Percentiles rank a stretch among this genome's conserved stretches.
Evolutionary conservation across 73 alveolate species (phyloP).

Genomic region (Uronychia binucleata): DNA sequence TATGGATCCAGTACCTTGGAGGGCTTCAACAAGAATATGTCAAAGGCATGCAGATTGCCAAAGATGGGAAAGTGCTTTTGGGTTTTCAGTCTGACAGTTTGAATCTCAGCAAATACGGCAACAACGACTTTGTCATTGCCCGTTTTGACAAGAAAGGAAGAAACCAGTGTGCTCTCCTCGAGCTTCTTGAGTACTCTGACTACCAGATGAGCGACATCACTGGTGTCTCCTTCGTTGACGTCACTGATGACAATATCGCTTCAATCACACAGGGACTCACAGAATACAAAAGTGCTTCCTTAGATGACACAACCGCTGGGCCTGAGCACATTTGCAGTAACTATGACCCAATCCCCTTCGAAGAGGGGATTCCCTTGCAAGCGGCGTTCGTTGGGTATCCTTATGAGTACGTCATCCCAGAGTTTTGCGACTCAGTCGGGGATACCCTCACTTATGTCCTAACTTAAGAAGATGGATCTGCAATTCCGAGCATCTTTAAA

Average conservation of each 20-base stretch:
- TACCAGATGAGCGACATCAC: not conserved
- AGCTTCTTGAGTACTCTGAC: not conserved
- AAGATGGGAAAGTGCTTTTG: not conserved
- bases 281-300: not conserved
- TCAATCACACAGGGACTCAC: not conserved
- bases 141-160: constrained; percentile 14
- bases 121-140: not conserved
- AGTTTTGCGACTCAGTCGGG: constrained; percentile 18
- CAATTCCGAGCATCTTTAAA: not conserved
- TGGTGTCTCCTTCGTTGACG: not conserved
- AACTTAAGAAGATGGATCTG: not conserved
- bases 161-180: constrained; percentile 11
- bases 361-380: constrained; percentile 15
- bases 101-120: not conserved
- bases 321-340: constrained; percentile 11
- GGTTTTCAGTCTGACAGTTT: not conserved
- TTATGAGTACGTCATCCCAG: not conserved
- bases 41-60: not conserved
- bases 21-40: not conserved
- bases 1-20: not conserved
- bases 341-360: constrained; percentile 7
- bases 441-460: constrained; percentile 1
- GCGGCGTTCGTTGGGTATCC: constrained; percentile 1
- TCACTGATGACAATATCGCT: not conserved
- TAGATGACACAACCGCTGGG: not conserved